phyloP scores from a whole-genome alignment of 495 filamentous ascomycete genomes.

The Penicillium bialowiezense region DNA sequence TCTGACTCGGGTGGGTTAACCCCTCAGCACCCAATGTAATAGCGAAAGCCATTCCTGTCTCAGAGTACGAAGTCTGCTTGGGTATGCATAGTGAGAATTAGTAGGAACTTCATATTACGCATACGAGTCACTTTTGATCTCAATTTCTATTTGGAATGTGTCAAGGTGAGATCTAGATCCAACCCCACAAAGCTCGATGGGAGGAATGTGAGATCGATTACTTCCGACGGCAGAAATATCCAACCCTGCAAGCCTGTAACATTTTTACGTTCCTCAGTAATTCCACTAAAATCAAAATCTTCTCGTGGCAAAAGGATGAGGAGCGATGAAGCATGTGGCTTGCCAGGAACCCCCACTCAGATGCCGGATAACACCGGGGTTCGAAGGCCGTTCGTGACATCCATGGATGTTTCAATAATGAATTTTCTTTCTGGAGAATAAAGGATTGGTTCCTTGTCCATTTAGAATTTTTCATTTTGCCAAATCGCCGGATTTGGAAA shows the following conservation, averaged over 20 bases:
- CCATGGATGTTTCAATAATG: neutral
- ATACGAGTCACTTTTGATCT: no score
- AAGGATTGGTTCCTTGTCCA: neutral
- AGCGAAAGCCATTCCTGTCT: neutral
- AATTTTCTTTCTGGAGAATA: neutral
- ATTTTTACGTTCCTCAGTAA: no score
- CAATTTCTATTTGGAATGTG: no score
- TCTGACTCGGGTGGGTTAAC: no score
- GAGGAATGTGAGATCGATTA: neutral
- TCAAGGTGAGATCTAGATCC: conserved; percentile 1
- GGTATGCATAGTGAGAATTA: neutral
- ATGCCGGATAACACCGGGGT: neutral
- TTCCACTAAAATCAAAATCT: no score
- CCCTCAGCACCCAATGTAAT: neutral
- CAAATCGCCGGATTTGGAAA: conserved; percentile 9
- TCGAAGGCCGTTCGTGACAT: neutral
- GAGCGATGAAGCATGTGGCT: conserved; percentile 1
- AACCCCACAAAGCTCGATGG: neutral
- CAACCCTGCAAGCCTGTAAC: no score
- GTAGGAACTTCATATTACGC: neutral
- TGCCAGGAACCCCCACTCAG: neutral
- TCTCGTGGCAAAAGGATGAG: neutral
- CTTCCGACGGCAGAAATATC: no score
- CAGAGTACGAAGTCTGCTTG: neutral
- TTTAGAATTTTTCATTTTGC: neutral